Evolutionary conservation across 129 eudicot genomes (phyloP), one percentile per base, ranked within the genome.

Genomic region (Centaurea solstitialis): DNA sequence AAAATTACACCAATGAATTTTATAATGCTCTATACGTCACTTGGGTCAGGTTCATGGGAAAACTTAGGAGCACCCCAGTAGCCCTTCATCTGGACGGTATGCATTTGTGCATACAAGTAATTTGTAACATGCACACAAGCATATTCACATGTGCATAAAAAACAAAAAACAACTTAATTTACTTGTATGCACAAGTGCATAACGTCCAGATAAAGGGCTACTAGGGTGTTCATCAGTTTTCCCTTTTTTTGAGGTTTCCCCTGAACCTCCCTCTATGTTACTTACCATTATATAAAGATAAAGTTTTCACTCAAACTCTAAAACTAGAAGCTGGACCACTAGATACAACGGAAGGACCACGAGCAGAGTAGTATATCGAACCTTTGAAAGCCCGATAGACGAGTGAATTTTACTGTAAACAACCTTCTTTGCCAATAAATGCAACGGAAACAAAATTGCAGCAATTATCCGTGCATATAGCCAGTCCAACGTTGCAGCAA

Each of bases 341-440:
- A 64, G 68, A 22, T 64, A 13, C 13, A 66, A 77, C 62, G 9
- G 53, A 53, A 68, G 21, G 82, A 20, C 7, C 24, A 79, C 20
- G 21, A 68, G 38, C 47, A 68, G 81, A 69, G 33, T 65, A 61
- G 35, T 21, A 75, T 10, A 64, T 67, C 64, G 76, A 70, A 94
- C 99, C 99, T 95, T 95, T 81, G 97, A 95, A 72, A 95, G 80
- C 64, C 99, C 99, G 79, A 95, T 87, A 64, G 94, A 84, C 33
- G 99, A 86, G 65, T 86, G 89, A 43, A 95, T 95, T 90, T 95
- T 95, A 76, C 90, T 91, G 85, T 95, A 95, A 64, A 95, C 90
- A 74, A 95, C 38, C 87, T 87, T 90, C 83, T 85, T 91, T 47
- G 97, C 99, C 83, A 95, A 84, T 53, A 83, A 11, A 87, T 95